These are phyloP conservation scores for Plectosphaerella plurivora DNA, from an alignment of 2,329 filamentous ascomycete species.

Conservation along the genomic window DNA sequence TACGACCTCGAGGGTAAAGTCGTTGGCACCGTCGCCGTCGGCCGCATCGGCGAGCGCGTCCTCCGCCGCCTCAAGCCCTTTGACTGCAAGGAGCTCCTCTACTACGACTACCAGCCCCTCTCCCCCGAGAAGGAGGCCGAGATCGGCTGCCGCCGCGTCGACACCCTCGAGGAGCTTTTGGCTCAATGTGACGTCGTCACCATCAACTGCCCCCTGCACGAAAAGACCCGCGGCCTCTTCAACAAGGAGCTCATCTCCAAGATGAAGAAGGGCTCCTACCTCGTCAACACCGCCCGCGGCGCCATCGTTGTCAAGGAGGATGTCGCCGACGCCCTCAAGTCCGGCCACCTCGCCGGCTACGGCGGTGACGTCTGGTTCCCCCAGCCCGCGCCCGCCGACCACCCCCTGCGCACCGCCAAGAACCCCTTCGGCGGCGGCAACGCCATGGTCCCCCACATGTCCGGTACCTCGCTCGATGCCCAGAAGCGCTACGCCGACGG, in stretches of 20 bases:
- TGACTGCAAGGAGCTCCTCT: constrained; percentile 98
- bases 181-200: constrained; percentile 94
- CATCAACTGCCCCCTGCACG: constrained; percentile 98
- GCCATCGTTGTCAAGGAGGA: constrained; percentile 99
- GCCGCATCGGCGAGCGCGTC: constrained; percentile 97
- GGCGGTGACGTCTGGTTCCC: constrained; percentile 94
- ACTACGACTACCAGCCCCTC: constrained; percentile 99
- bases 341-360: constrained; percentile 86
- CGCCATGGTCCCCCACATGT: constrained; percentile 99
- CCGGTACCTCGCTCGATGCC: constrained; percentile 95
- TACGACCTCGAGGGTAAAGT: constrained; percentile 97
- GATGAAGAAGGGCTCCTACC: constrained; percentile 98
- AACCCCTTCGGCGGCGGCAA: constrained; percentile 96
- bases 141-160: constrained; percentile 90
- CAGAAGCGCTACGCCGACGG: constrained; percentile 88
- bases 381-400: constrained; percentile 90
- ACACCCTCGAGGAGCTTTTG: constrained; percentile 87
- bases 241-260: constrained; percentile 98
- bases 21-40: constrained; percentile 94
- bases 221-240: constrained; percentile 94
- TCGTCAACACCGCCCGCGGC: constrained; percentile 97
- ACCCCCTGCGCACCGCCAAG: constrained; percentile 87
- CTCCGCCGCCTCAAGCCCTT: constrained; percentile 94
- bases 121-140: constrained; percentile 82
- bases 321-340: constrained; percentile 88